Conservation (phyloP, 73 alveolate species). For the Paramecium biaurelia region DNA sequence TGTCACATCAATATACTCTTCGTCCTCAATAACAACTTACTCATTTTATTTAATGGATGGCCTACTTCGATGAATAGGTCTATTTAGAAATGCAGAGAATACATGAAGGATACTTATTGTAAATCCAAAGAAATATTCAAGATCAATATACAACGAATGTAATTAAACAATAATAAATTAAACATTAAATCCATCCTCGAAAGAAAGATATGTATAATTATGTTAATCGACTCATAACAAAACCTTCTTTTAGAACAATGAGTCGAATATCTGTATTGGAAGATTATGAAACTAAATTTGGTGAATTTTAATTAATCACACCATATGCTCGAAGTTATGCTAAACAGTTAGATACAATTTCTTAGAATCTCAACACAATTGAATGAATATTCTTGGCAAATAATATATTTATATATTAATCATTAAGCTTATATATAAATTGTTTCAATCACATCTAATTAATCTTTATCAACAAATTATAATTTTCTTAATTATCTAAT, state of each 20-base stretch:
- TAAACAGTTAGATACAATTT: not conserved
- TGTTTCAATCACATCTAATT: conserved; percentile 32
- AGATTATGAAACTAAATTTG: not conserved
- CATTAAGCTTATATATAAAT: not conserved
- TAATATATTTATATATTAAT: not conserved
- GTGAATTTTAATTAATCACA: not conserved
- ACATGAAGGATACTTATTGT: not conserved
- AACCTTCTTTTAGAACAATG: not conserved
- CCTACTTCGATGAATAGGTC: not conserved
- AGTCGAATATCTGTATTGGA: not conserved
- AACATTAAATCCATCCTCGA: not conserved
- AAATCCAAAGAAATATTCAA: not conserved
- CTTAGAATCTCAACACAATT: not conserved
- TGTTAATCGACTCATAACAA: not conserved
- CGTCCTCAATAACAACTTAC: not conserved
- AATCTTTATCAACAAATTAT: conserved; percentile 17
- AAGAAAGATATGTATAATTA: not conserved
- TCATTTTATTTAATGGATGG: not conserved
- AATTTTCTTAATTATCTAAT: conserved; percentile 1
- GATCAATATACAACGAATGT: not conserved
- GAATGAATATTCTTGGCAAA: not conserved
- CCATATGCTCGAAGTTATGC: not conserved
- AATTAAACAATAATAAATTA: not conserved
- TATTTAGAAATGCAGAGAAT: not conserved
- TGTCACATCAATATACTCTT: not conserved